These are phyloP conservation scores for Monilinia aucupariae DNA, from an alignment of 2,329 filamentous ascomycete species.

Conservation along the genomic window DNA sequence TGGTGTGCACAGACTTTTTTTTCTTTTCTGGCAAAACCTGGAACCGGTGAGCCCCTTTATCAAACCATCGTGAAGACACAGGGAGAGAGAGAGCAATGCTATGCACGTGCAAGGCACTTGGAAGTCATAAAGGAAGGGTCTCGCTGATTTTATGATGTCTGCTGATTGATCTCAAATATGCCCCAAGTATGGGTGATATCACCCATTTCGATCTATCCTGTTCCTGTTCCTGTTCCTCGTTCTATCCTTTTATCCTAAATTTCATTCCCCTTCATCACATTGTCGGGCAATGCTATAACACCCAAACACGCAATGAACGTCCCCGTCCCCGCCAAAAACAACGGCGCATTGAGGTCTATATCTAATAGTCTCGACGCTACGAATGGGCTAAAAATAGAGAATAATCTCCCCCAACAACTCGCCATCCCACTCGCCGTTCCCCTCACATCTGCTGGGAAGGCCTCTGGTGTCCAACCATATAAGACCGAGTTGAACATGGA, in stretches of 20 bases:
- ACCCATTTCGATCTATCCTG: background rate
- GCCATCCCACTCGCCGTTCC: constrained; percentile 51
- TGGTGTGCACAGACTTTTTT: background rate
- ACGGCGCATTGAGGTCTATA: constrained; percentile 43
- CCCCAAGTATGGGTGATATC: background rate
- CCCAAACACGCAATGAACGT: constrained; percentile 48
- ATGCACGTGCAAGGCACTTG: too few species aligned
- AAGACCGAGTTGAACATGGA: constrained; percentile 28
- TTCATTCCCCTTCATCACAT: constrained; percentile 15
- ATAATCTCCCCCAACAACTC: constrained; percentile 54
- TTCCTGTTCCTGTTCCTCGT: background rate
- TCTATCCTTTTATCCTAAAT: background rate
- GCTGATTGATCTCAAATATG: background rate
- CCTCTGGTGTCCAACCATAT: constrained; percentile 27
- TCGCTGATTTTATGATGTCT: background rate
- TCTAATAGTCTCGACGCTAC: constrained; percentile 45
- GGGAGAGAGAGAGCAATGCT: too few species aligned
- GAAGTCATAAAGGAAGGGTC: too few species aligned
- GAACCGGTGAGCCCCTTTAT: constrained; percentile 7
- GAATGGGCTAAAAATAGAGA: constrained; percentile 52
- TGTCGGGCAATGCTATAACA: constrained; percentile 43
- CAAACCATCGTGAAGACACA: background rate
- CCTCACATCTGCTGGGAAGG: constrained; percentile 42
- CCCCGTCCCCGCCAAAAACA: constrained; percentile 52
- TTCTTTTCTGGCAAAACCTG: background rate